Base-by-base conservation (phyloP, 75 land plant species). In the Isoetes taiwanensis region DNA sequence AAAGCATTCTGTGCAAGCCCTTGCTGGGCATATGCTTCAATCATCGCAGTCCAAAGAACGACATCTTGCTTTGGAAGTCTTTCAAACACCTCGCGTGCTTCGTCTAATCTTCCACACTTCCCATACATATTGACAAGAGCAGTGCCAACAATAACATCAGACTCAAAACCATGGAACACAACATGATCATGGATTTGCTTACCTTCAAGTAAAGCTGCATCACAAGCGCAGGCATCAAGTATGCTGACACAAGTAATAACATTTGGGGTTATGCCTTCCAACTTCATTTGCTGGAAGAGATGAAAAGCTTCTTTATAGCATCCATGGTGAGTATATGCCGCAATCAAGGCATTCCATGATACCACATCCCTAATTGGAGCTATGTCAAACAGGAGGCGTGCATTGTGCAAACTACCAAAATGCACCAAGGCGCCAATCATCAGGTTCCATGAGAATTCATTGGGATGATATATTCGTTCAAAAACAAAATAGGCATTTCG, bases 101-200 rank as follows among this genome's bases (percentile, higher is more conserved):
- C 4, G 6, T 8, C 50, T 23, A 46, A 46, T 19, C 25, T 8
- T 6, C 50, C 50, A 46, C 50, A 46, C 19, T n/a, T 46, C 50
- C 50, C 50, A 23, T 46, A 46, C 50, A 46, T 46, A 23, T 46
- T 46, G 50, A 46, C 19, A 23, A 46, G 50, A 5, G 50, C 50
- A n/a, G 16, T 46, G 25, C 16, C 21, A 4, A 46, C 16, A 5
- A 3, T 23, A 16, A 5, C 16, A 46, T 46, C 50, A 8, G n/a
- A 46, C 5, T 6, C 50, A 5, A 46, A 37, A 9, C 11, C 14
- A 9, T 9, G 9, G 11, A 9, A 9, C 11, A 9, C 50, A 6
- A 46, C 25, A 6, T 23, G 16, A n/a, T 19, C 16, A 23, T 46
- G 50, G 6, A 46, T 19, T 8, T 4, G 50, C 25, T n/a, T 5